phyloP scores from a whole-genome alignment of 139 green algal genomes.

The Chlorella sp. region DNA sequence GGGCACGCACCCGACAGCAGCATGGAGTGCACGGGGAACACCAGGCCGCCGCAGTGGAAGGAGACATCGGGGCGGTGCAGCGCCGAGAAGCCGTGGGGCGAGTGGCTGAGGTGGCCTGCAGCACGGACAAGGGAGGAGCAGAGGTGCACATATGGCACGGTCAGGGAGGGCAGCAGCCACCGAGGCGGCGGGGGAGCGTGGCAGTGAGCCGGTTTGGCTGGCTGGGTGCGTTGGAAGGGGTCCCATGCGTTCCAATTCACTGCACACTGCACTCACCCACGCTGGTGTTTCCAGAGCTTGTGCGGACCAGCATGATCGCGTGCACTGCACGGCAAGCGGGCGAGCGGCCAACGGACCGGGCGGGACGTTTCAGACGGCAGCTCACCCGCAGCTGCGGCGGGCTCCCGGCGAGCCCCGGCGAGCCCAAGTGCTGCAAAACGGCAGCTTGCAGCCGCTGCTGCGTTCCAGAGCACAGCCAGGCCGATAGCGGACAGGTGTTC shows the following conservation, averaged over 20 bases:
- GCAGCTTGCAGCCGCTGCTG: no score
- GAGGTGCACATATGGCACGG: not conserved
- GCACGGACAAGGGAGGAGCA: not conserved
- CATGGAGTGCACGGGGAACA: constrained; percentile 7
- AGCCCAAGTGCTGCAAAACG: not conserved
- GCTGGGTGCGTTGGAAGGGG: not conserved
- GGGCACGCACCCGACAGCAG: constrained; percentile 6
- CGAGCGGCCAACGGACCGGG: not conserved
- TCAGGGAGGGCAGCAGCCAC: not conserved
- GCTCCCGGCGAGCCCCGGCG: not conserved
- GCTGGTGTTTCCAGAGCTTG: not conserved
- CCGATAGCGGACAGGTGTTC: no score
- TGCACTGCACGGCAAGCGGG: not conserved
- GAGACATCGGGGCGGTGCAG: constrained; percentile 16
- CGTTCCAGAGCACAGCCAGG: no score
- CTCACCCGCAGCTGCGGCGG: no score
- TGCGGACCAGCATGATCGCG: not conserved
- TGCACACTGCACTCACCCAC: not conserved
- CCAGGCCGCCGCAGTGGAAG: constrained; percentile 10
- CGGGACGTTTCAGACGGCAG: not conserved
- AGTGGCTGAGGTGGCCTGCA: constrained; percentile 6
- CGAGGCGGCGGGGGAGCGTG: not conserved
- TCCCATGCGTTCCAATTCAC: no score
- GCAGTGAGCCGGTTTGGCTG: not conserved
- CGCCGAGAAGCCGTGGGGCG: not conserved